A percentile compares a stretch with the other conserved stretches of the same genome.
Conservation (phyloP, 257 asterid species). For the Linaria vulgaris region DNA sequence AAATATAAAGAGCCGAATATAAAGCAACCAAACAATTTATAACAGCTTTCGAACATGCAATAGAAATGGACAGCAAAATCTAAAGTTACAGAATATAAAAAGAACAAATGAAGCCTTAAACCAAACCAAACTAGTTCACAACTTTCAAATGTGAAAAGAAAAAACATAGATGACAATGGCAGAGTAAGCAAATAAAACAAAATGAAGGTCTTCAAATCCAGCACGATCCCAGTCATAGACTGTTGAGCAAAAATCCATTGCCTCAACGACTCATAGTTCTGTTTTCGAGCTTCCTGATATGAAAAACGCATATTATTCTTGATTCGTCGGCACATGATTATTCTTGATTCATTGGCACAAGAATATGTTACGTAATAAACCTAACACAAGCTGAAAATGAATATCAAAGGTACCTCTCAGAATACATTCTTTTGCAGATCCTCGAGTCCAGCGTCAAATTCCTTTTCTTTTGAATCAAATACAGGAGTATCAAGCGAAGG, state of each 20-base stretch:
- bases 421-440: slow-evolving; percentile 84
- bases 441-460: slow-evolving; percentile 60
- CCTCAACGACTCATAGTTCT: slow-evolving; percentile 7
- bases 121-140: too few relatives aligned
- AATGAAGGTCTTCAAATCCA: not conserved
- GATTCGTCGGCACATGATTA: not conserved
- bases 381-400: not conserved
- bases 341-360: not conserved
- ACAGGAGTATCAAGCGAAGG: slow-evolving; percentile 69
- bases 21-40: too few relatives aligned
- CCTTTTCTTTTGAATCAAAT: slow-evolving; percentile 49
- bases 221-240: not conserved
- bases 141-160: too few relatives aligned
- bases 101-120: too few relatives aligned
- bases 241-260: slow-evolving; percentile 8
- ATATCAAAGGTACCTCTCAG: slow-evolving; percentile 44
- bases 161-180: not conserved
- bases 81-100: too few relatives aligned
- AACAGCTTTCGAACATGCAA: too few relatives aligned
- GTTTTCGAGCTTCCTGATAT: slow-evolving; percentile 9
- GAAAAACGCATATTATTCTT: too few relatives aligned
- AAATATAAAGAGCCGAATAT: too few relatives aligned
- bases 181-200: not conserved
- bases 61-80: too few relatives aligned
- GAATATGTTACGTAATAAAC: not conserved